Base-by-base conservation (phyloP, 495 filamentous ascomycete species). In the Trichoderma erinaceum region DNA sequence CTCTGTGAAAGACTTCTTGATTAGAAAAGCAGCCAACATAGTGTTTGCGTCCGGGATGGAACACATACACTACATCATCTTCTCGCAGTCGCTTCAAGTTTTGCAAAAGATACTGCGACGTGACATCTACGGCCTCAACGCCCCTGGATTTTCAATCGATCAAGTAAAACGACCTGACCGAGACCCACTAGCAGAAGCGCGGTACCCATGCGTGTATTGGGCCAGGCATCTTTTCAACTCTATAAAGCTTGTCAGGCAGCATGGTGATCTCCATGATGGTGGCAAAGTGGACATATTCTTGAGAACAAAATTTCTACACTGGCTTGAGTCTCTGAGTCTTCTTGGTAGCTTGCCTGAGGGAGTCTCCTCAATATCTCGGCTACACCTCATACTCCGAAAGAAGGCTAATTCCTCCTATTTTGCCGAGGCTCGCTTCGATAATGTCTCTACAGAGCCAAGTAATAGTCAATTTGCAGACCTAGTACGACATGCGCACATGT, bases 1-100 rank as follows among this genome's bases (percentile, higher is more conserved):
- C 69, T 83, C 81, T 15, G 80, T 72, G 12, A 78, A 78, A 46
- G 79, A 82, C 43, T 81, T 72, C 69, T 68, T 82, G 1, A n/a
- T 64, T 4, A 32, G 41, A 41, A 41, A 50, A 3, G 65, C 43
- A 23, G 1, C n/a, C 7, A 18, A 50, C 56, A 56, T 63, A 25
- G 65, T 77, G 25, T 74, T 73, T 64, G 70, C 71, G 41, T 46
- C 44, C 29, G 70, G 71, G 35, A 18, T 67, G 46, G 67, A 46
- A 29, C 29, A 69, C 25, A 35, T 65, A 35, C 79, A 81, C 67
- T 41, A 72, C n/a, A 44, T 18, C 2, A 76, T 81, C 27, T 75
- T 76, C 67, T 72, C 69, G 18, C 56, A 69, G 18, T 81, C 75
- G 7, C 43, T 80, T 0, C n/a, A 69, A 23, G 50, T 63, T 15